These are phyloP conservation scores for Diaporthe citriasiana DNA, from an alignment of 2,329 filamentous ascomycete species.

Conservation along the genomic window DNA sequence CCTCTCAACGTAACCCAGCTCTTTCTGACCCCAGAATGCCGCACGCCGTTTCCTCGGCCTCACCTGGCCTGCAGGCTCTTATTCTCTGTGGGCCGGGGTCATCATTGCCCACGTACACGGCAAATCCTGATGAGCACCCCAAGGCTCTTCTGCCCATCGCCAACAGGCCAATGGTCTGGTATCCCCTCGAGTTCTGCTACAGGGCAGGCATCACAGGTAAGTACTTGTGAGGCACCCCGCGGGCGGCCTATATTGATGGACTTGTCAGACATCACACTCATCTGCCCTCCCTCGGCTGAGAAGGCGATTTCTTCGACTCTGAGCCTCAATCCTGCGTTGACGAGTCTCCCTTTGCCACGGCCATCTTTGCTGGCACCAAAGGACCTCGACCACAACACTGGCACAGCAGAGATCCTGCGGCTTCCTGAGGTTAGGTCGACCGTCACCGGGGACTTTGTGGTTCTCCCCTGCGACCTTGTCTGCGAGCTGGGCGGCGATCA, in stretches of 20 bases:
- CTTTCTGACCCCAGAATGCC: slow-evolving; percentile 69
- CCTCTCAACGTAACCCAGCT: background rate
- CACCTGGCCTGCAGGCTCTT: slow-evolving; percentile 84
- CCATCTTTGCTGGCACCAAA: slow-evolving; percentile 83
- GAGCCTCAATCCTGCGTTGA: slow-evolving; percentile 83
- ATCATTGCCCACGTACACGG: slow-evolving; percentile 86
- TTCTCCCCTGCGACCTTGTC: slow-evolving; percentile 93
- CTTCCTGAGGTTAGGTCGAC: slow-evolving; percentile 84
- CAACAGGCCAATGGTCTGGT: slow-evolving; percentile 92
- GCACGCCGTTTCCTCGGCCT: slow-evolving; percentile 80
- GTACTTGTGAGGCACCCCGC: slow-evolving; percentile 44
- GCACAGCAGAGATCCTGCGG: slow-evolving; percentile 89
- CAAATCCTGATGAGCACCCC: slow-evolving; percentile 83
- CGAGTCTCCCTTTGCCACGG: slow-evolving; percentile 78
- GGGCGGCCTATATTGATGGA: slow-evolving; percentile 15
- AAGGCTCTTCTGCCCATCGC: slow-evolving; percentile 87
- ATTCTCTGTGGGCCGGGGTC: slow-evolving; percentile 88
- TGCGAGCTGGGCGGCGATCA: slow-evolving; percentile 89
- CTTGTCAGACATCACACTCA: slow-evolving; percentile 70
- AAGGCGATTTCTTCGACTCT: slow-evolving; percentile 78
- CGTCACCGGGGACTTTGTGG: slow-evolving; percentile 87
- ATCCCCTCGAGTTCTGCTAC: slow-evolving; percentile 88
- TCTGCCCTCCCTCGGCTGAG: slow-evolving; percentile 75
- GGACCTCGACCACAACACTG: slow-evolving; percentile 84
- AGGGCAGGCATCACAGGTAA: slow-evolving; percentile 82